phyloP scores from a whole-genome alignment of 1,139 yeast species.

The Torulaspora globosa region DNA sequence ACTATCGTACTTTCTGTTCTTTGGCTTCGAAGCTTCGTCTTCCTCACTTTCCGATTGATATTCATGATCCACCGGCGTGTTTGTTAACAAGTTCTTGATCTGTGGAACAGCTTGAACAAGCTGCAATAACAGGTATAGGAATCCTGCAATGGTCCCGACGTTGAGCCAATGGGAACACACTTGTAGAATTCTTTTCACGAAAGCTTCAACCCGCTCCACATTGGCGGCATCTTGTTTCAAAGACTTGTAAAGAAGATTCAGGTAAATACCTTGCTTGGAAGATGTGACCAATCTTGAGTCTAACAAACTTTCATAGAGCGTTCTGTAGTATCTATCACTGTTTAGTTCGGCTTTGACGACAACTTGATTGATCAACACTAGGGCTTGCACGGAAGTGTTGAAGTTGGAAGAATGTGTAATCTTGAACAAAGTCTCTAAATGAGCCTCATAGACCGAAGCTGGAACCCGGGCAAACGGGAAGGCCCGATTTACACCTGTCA shows the following conservation, averaged over 20 bases:
- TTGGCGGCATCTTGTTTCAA: slow-evolving; percentile 64
- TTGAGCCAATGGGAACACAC: slow-evolving; percentile 82
- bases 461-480: slow-evolving; percentile 87
- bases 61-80: slow-evolving; percentile 41
- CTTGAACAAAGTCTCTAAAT: slow-evolving; percentile 77
- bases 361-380: slow-evolving; percentile 78
- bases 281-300: slow-evolving; percentile 80
- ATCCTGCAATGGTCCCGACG: slow-evolving; percentile 87
- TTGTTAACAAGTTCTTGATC: slow-evolving; percentile 47
- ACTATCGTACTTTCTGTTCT: slow-evolving; percentile 58
- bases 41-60: slow-evolving; percentile 37
- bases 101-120: slow-evolving; percentile 53
- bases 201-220: slow-evolving; percentile 70
- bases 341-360: slow-evolving; percentile 52
- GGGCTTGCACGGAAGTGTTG: slow-evolving; percentile 90
- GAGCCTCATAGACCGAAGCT: slow-evolving; percentile 65
- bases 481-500: slow-evolving; percentile 94
- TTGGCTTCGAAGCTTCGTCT: slow-evolving; percentile 34
- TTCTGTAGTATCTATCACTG: slow-evolving; percentile 76
- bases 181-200: slow-evolving; percentile 86
- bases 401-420: slow-evolving; percentile 94
- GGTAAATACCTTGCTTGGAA: slow-evolving; percentile 84
- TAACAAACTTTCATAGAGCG: slow-evolving; percentile 82
- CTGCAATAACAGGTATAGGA: slow-evolving; percentile 72
- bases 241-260: slow-evolving; percentile 80